These are phyloP conservation scores for Cyathus striatus DNA, from an alignment of 768 basidiomycete species.

Conservation along the genomic window DNA sequence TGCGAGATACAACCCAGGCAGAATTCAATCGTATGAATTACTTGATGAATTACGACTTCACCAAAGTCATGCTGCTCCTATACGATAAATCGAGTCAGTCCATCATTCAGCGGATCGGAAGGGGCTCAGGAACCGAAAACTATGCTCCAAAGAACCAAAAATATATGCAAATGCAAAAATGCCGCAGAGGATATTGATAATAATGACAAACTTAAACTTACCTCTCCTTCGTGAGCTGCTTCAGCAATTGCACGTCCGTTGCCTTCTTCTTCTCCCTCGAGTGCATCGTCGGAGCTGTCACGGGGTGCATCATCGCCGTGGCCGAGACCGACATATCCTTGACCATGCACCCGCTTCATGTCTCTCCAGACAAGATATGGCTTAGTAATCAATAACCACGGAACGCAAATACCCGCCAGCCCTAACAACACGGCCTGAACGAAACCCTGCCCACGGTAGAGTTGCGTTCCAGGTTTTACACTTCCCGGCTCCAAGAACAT, in stretches of 20 bases:
- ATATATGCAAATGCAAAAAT: background rate
- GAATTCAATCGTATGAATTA: constrained; percentile 99
- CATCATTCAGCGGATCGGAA: no score
- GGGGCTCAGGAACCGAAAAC: background rate
- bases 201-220: constrained; percentile 34
- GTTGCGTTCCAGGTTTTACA: constrained; percentile 59
- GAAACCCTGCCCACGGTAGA: constrained; percentile 85
- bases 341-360: constrained; percentile 73
- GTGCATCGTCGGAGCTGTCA: constrained; percentile 51
- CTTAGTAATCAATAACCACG: constrained; percentile 90
- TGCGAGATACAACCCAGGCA: constrained; percentile 99
- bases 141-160: constrained; percentile 2
- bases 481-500: constrained; percentile 94
- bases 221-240: constrained; percentile 68
- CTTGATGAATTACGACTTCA: constrained; percentile 93
- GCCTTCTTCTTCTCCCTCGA: constrained; percentile 81
- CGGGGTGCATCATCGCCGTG: constrained; percentile 51
- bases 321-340: constrained; percentile 76
- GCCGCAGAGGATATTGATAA: background rate
- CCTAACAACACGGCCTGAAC: constrained; percentile 78
- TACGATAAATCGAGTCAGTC: constrained; percentile 4
- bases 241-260: constrained; percentile 72
- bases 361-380: constrained; percentile 92
- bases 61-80: constrained; percentile 88
- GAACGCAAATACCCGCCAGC: constrained; percentile 83